Evolutionary conservation across 352 stramenopile genomes (phyloP).

Genomic region (Phytophthora lateralis): DNA sequence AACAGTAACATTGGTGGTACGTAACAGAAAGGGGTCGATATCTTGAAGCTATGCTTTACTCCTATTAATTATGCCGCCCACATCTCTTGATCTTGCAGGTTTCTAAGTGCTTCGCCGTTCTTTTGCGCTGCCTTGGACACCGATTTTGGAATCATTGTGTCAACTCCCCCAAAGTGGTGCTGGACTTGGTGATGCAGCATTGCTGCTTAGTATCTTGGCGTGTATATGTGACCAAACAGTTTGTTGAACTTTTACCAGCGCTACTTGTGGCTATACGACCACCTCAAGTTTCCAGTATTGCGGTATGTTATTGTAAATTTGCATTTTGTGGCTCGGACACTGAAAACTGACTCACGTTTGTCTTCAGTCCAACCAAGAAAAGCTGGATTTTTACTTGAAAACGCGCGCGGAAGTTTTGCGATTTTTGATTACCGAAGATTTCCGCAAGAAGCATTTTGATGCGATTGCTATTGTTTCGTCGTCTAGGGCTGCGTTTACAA

Average conservation of each 20-base stretch:
- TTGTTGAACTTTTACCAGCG: slow-evolving; percentile 73
- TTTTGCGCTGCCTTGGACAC: slow-evolving; percentile 76
- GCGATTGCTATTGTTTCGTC: slow-evolving; percentile 51
- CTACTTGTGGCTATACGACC: slow-evolving; percentile 76
- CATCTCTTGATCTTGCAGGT: slow-evolving; percentile 46
- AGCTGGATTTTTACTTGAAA: slow-evolving; percentile 68
- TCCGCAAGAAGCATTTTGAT: slow-evolving; percentile 56
- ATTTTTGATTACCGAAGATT: slow-evolving; percentile 61
- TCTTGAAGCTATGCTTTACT: background rate
- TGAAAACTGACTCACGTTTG: slow-evolving; percentile 10
- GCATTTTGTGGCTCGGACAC: background rate
- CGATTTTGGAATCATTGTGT: slow-evolving; percentile 87
- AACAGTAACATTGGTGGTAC: slow-evolving; percentile 79
- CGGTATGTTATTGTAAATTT: slow-evolving; percentile 17
- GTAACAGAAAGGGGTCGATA: background rate
- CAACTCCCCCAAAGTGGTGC: slow-evolving; percentile 64
- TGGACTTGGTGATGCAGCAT: slow-evolving; percentile 77
- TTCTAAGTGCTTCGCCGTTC: slow-evolving; percentile 77
- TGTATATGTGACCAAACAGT: slow-evolving; percentile 81
- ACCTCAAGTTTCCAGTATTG: slow-evolving; percentile 50
- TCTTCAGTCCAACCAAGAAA: slow-evolving; percentile 47
- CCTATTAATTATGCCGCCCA: background rate
- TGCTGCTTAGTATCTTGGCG: slow-evolving; percentile 65
- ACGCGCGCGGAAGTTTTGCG: slow-evolving; percentile 54
- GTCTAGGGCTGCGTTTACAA: slow-evolving; percentile 66